phyloP scores from a whole-genome alignment of 257 asterid species.

The Ligustrum vulgare region DNA sequence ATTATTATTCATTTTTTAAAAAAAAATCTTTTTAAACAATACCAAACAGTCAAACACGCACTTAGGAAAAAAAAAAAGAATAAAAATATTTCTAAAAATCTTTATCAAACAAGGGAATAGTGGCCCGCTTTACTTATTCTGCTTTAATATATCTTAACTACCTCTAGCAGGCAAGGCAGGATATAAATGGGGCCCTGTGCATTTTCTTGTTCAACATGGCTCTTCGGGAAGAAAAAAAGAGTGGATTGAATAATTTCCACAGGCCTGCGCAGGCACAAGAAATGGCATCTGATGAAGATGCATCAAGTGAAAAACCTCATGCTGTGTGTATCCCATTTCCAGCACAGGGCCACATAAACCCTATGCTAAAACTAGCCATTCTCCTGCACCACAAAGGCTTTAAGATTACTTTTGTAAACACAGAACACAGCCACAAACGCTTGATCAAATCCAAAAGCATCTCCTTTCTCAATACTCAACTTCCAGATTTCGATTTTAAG shows the following conservation, averaged over 20 bases:
- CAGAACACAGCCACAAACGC: slow-evolving; percentile 31
- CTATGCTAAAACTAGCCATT: slow-evolving; percentile 36
- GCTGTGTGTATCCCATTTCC: slow-evolving; percentile 43
- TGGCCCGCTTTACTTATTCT: background rate
- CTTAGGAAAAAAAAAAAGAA: too few species aligned
- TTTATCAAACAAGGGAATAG: background rate
- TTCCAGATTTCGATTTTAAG: slow-evolving; percentile 32
- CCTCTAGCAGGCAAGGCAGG: background rate
- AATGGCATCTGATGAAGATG: background rate
- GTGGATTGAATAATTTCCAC: background rate
- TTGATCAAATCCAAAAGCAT: slow-evolving; percentile 26
- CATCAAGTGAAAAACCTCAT: slow-evolving; percentile 25
- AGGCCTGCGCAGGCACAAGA: background rate
- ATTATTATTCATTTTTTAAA: too few species aligned
- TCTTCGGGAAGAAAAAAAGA: background rate
- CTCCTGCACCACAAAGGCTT: slow-evolving; percentile 38
- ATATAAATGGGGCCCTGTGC: background rate
- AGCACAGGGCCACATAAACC: slow-evolving; percentile 45
- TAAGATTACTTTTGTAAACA: slow-evolving; percentile 38
- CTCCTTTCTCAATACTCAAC: background rate
- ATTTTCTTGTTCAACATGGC: too few species aligned
- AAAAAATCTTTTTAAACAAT: too few species aligned
- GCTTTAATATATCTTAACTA: background rate
- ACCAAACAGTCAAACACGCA: too few species aligned
- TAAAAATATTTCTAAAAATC: too few species aligned